Base-by-base conservation (phyloP, 1,284 basidiomycete genomes). In the Sporisorium graminicola region DNA sequence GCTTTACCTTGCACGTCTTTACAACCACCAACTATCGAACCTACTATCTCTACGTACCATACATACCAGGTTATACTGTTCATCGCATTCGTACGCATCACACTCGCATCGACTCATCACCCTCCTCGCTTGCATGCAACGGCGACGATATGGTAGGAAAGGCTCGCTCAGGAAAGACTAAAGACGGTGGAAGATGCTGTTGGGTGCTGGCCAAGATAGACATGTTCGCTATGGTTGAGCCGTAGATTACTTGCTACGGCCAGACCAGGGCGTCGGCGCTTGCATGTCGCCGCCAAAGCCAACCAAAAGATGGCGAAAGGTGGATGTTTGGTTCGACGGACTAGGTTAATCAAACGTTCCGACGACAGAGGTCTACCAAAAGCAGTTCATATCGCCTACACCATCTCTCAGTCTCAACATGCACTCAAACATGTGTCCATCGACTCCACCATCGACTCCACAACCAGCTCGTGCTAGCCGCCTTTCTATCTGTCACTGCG, bases 61-160 rank as follows among this genome's bases (percentile, higher is more conserved):
- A 24, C 52, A n/a, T n/a, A n/a, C n/a, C n/a, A n/a, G n/a, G n/a
- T n/a, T n/a, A n/a, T n/a, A n/a, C n/a, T n/a, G n/a, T n/a, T n/a
- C n/a, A n/a, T n/a, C n/a, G n/a, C n/a, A n/a, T n/a, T n/a, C n/a
- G 67, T 64, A 60, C 57, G 61, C 61, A 70, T 68, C 54, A 20
- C n/a, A 57, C 37, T n/a, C 14, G 7, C 33, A 47, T 33, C 55
- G 31, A 3, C 33, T 2, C 33, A 4, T 24, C 22, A n/a, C 49
- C 4, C 7, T 9, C n/a, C 40, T 20, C n/a, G 40, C 49, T 31
- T 10, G 49, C 49, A 31, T 6, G 5, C 22, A 16, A 20, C 2
- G 18, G 29, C 49, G 49, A 20, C 12, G n/a, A n/a, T 20, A 50
- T 33, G 49, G 10, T 14, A 20, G 27, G 49, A 31, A 31, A 50